Evolutionary conservation across 2,329 filamentous ascomycete species (phyloP), one percentile per base, ranked within the genome.

Genomic region (Botrytis galanthina): DNA sequence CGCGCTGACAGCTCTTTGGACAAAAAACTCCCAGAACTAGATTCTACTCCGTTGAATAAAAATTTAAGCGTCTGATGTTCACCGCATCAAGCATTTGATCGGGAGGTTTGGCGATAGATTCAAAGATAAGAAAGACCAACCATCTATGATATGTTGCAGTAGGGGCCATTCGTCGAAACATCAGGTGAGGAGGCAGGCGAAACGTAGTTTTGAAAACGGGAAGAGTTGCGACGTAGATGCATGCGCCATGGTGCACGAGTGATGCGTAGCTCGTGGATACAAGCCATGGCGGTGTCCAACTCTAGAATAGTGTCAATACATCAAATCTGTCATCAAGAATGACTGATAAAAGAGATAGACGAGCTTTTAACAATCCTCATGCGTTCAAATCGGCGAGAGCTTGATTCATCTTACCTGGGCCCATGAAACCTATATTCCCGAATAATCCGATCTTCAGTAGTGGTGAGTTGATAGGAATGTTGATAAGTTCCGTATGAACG

Each of bases 21-120:
- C 4, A n/a, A 51, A 12, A 6, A 51, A n/a, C 26, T 48, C 22
- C n/a, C 26, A n/a, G 4, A 6, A 51, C 1, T n/a, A 4, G 20
- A 26, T n/a, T 51, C 48, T n/a, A 51, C 0, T 26, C 48, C 10
- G 7, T n/a, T 3, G 5, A 14, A 51, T 6, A 0, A 51, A 6
- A 51, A 14, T 0, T 51, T n/a, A n/a, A 14, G 10, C 48, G 48
- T 3, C 0, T n/a, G 22, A 51, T 14, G 0, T 14, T 26, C 5
- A 51, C 26, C 4, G 9, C 22, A 51, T n/a, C 48, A 51, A n/a
- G 10, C 10, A 14, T 51, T 51, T n/a, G 10, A 51, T 51, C 4
- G 26, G 48, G 22, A 1, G 26, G 4, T 51, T 51, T 51, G 10
- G 4, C 26, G 26, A 51, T n/a, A n/a, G 10, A 51, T n/a, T 14